These are phyloP conservation scores for Dothideomycetidae sp. DNA, from an alignment of 2,329 filamentous ascomycete genomes.

Conservation along the genomic window DNA sequence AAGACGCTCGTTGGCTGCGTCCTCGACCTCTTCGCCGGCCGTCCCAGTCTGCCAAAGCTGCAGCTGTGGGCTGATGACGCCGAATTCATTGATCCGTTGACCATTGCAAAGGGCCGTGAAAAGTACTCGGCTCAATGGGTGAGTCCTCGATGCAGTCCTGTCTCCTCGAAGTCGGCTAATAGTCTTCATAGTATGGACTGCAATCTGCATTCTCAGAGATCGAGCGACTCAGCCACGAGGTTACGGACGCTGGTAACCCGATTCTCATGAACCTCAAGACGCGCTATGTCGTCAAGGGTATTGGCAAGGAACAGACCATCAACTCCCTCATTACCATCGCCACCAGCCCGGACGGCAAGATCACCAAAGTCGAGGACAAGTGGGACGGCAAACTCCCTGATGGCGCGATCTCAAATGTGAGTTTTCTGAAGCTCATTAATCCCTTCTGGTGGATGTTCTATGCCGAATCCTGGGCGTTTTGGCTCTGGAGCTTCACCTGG, in stretches of 20 bases:
- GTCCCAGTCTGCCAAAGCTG: slow-evolving; percentile 44
- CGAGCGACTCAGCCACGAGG: slow-evolving; percentile 39
- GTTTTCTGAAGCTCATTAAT: slow-evolving; percentile 24
- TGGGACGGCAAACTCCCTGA: slow-evolving; percentile 42
- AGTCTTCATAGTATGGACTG: slow-evolving; percentile 37
- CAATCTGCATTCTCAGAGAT: slow-evolving; percentile 45
- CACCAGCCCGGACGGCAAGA: slow-evolving; percentile 30
- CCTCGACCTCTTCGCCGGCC: slow-evolving; percentile 48
- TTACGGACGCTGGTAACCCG: slow-evolving; percentile 43
- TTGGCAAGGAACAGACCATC: slow-evolving; percentile 38
- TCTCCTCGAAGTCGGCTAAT: background rate
- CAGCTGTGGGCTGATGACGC: slow-evolving; percentile 45
- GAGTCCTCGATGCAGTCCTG: background rate
- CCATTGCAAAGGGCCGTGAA: slow-evolving; percentile 41
- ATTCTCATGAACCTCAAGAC: slow-evolving; percentile 42
- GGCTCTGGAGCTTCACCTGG: slow-evolving; percentile 27
- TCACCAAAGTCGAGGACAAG: slow-evolving; percentile 39
- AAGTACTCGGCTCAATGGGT: slow-evolving; percentile 38
- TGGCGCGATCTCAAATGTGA: slow-evolving; percentile 36
- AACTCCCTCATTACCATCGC: slow-evolving; percentile 35
- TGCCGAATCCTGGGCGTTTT: slow-evolving; percentile 25
- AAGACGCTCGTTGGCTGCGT: slow-evolving; percentile 43
- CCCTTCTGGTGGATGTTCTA: slow-evolving; percentile 28
- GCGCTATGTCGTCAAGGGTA: slow-evolving; percentile 39
- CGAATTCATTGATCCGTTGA: slow-evolving; percentile 45